Evolutionary conservation across 371 early-diverging fungal species (phyloP).

Genomic region (Catenaria anguillulae): DNA sequence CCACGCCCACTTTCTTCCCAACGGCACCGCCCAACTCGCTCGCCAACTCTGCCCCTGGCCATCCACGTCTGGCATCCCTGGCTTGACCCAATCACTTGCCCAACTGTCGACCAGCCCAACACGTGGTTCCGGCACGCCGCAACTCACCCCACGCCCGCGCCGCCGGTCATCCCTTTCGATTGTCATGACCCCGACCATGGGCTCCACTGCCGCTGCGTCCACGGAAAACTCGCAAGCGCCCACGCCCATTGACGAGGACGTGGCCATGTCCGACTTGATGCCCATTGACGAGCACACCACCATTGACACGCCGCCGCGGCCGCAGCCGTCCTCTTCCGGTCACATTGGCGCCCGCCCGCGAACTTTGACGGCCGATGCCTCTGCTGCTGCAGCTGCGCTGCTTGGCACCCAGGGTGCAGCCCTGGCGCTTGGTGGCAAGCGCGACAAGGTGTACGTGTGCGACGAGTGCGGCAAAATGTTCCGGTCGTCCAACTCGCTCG

Average conservation of each 20-base stretch:
- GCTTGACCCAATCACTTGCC: too few species aligned
- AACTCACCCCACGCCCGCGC: background rate
- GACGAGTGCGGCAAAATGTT: constrained; percentile 52
- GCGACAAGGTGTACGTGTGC: constrained; percentile 18
- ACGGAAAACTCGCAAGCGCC: background rate
- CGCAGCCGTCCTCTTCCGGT: background rate
- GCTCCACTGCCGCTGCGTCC: background rate
- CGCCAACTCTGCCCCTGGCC: background rate
- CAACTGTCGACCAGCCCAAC: too few species aligned
- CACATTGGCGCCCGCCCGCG: too few species aligned
- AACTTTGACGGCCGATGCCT: too few species aligned
- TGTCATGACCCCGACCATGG: background rate
- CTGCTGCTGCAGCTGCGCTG: background rate
- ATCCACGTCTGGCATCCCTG: background rate
- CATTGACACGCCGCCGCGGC: background rate
- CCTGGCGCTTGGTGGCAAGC: constrained; percentile 16
- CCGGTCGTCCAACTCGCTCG: constrained; percentile 47
- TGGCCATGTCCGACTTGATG: background rate
- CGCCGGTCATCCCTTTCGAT: background rate
- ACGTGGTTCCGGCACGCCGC: background rate
- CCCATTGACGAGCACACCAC: background rate
- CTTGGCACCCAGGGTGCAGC: background rate
- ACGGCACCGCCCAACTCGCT: background rate
- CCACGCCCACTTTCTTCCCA: background rate
- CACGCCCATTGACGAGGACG: background rate